A percentile compares a stretch with the other conserved stretches of the same genome.
Evolutionary conservation across 345 rosid genomes (phyloP).

Genomic region (Ceriops zippeliana): DNA sequence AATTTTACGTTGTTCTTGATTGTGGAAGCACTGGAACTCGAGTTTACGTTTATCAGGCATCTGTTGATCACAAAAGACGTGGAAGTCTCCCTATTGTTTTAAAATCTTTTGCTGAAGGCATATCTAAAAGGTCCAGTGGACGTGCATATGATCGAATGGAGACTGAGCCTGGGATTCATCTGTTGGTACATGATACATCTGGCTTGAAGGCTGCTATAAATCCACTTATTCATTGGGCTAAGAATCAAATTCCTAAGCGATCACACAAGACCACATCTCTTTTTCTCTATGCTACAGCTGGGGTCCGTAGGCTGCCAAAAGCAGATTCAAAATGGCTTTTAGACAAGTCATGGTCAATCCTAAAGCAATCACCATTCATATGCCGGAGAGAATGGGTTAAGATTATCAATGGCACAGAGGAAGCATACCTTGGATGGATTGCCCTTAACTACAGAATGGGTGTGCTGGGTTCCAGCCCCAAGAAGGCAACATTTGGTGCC

Average conservation of each 20-base stretch:
- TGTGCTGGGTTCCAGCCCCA: conserved; percentile 62
- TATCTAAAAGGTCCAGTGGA: conserved; percentile 67
- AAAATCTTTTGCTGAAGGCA: conserved; percentile 65
- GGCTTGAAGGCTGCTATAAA: conserved; percentile 74
- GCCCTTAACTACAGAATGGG: conserved; percentile 78
- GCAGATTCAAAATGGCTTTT: conserved; percentile 90
- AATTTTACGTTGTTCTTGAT: conserved; percentile 88
- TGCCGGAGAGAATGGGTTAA: conserved; percentile 76
- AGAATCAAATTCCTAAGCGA: conserved; percentile 76
- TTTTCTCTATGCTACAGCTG: conserved; percentile 94
- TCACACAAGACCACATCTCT: conserved; percentile 81
- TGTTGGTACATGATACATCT: conserved; percentile 67
- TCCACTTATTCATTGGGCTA: conserved; percentile 88
- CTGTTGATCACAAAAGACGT: conserved; percentile 51
- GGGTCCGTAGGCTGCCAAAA: conserved; percentile 78
- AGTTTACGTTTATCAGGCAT: conserved; percentile 72
- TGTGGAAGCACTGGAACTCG: conserved; percentile 99
- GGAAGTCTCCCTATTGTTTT: conserved; percentile 68
- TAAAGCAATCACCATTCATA: conserved; percentile 69
- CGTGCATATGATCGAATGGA: conserved; percentile 98
- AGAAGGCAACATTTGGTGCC: conserved; percentile 83
- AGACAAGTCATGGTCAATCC: conserved; percentile 75
- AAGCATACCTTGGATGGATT: conserved; percentile 95
- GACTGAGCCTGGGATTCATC: conserved; percentile 93
- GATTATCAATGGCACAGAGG: conserved; percentile 85